Evolutionary conservation across 805 yeast genomes (phyloP), one percentile per base, ranked within the genome.

Genomic region (Komagataella phaffii): DNA sequence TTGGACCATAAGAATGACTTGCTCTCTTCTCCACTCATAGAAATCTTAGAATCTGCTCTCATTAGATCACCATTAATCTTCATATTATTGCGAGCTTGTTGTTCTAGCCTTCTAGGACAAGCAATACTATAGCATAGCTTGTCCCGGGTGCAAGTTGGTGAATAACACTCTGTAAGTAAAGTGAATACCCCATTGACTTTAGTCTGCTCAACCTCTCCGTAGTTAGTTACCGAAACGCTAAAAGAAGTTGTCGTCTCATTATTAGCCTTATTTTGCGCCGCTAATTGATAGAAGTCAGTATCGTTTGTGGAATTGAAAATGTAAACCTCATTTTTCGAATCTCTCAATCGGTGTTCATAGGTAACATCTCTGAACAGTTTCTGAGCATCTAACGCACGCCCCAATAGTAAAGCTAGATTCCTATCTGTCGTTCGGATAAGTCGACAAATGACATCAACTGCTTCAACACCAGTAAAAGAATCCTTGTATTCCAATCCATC

Each of bases 311-410:
- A 30, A 19, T n/a, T 44, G 59, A 91, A 87, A 58, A 87, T 95
- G 64, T 91, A 93, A 21, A 91, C 86, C 64, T 93, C 99, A 61
- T 76, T 79, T 18, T 75, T 76, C 0, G 96, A 86, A 66, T 93
- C 99, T 57, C 99, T 75, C 51, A 93, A 72, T 49, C 97, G 74
- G 64, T 90, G 98, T 59, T 89, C 95, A 66, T 91, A 91, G 0
- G 96, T 86, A 23, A 90, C 97, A 68, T 93, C 99, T 62, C 88
- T 96, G 66, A 93, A 89, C 52, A 88, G 79, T 64, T 87, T 87
- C 60, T 93, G 98, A 1, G 96, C 95, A 67, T 93, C 98, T 52
- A 93, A 70, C 0, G 97, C 83, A 56, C 99, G 75, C 24, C 98
- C 99, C 49, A 93, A 69, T 40, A 93, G 70, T 48, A 93, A 69